Base-by-base conservation (phyloP, 192 early-diverging fungal species). In the Diversispora epigaea region DNA sequence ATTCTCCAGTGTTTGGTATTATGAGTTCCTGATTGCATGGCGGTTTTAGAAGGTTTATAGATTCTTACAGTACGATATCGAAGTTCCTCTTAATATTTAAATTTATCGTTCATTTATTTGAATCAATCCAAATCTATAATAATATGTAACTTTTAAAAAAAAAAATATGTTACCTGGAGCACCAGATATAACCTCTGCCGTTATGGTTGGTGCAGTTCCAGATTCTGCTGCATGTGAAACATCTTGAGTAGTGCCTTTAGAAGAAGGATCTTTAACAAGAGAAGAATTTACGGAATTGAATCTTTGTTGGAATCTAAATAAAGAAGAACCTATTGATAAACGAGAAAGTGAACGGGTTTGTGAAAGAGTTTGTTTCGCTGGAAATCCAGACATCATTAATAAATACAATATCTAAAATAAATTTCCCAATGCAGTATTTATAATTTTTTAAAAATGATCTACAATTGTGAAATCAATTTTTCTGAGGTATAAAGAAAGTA, bases 1-100 rank as follows among this genome's bases (percentile, higher is more conserved):
- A 99, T 82, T 49, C 87, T 87, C 97, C 97, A 99, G 71, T 88
- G 80, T 72, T 91, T 86, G 46, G 91, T 89, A 70, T 90, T 86
- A 65, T 90, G 87, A 58, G 84, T 85, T 66, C 97, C 95, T 9
- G 87, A 90, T 78, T 97, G 95, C 79, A 92, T 94, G 4, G 95
- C 91, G 39, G 91, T 92, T 80, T 90, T 93, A 17, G 92, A 77
- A 32, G 93, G 93, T 58, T 86, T 79, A 84, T 84, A 97, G 66
- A 99, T 97, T 22, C 92, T 88, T 72, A 93, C 95, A n/a, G 87
- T 86, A 52, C 93, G 90, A 65, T 87, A 86, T 62, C 82, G 86
- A 65, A 94, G 76, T 21, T 83, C 82, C 80, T 84, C 85, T 84
- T 69, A 62, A 15, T 62, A 15, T 62, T 15, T 62, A 32, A 6